phyloP scores from a whole-genome alignment of 345 rosid species.

The Lepidium didymum region DNA sequence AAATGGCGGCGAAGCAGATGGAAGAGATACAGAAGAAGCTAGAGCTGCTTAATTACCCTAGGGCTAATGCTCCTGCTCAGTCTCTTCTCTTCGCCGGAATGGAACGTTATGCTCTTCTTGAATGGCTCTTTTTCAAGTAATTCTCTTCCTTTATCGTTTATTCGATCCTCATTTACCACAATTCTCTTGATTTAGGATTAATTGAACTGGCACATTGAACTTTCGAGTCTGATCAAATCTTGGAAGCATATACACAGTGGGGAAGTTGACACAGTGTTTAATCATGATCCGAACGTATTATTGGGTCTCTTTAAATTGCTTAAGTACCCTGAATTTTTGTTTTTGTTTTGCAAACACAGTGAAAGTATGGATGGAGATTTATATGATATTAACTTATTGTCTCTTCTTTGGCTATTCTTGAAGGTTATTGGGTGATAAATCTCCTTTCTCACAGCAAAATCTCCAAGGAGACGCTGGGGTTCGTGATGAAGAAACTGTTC shows the following conservation, averaged over 20 bases:
- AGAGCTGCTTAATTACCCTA: constrained; percentile 51
- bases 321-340: background rate
- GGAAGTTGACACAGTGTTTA: background rate
- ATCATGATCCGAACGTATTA: background rate
- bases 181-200: background rate
- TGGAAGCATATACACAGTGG: background rate
- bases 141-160: background rate
- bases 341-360: background rate
- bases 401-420: constrained; percentile 6
- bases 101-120: constrained; percentile 98
- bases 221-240: background rate
- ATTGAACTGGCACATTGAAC: background rate
- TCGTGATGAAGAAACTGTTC: constrained; percentile 94
- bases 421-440: constrained; percentile 86
- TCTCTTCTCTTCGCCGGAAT: constrained; percentile 97
- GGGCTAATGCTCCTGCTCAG: constrained; percentile 93
- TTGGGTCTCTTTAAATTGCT: background rate
- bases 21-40: constrained; percentile 86
- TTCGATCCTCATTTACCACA: background rate
- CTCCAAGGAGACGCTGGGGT: constrained; percentile 75
- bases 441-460: constrained; percentile 91
- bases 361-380: background rate
- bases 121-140: constrained; percentile 83
- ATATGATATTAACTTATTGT: background rate
- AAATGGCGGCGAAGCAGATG: constrained; percentile 92